Evolutionary conservation across 192 early-diverging fungal genomes (phyloP).

Genomic region (Entomortierella lignicola): DNA sequence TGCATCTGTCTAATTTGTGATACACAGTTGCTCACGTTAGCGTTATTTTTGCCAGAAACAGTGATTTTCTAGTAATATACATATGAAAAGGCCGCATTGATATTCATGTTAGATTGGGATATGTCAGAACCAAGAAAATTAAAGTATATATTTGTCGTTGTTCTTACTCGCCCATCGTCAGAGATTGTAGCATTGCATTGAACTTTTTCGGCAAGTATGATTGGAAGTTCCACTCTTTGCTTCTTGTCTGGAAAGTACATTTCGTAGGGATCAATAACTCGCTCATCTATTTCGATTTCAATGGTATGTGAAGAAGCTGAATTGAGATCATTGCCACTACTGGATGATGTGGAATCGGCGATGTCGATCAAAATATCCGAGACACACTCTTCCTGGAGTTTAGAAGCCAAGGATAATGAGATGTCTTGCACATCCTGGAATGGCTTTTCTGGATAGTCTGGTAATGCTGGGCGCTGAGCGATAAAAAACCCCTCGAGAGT

Average conservation of each 20-base stretch:
- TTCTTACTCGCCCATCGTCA: constrained; percentile 12
- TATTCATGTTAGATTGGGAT: too few species aligned
- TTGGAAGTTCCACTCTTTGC: constrained; percentile 32
- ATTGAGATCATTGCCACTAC: background rate
- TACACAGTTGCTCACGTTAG: background rate
- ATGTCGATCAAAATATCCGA: constrained; percentile 25
- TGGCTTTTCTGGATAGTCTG: constrained; percentile 2
- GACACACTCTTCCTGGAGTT: background rate
- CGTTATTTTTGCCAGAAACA: constrained; percentile 6
- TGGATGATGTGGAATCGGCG: background rate
- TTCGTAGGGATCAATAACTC: constrained; percentile 10
- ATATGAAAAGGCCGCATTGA: background rate
- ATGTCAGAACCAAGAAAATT: background rate
- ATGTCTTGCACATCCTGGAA: background rate
- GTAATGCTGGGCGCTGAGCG: background rate
- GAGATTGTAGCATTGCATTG: constrained; percentile 11
- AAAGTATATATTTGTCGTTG: background rate
- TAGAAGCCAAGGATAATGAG: background rate
- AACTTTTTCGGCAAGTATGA: constrained; percentile 13
- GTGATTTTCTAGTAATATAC: constrained; percentile 7
- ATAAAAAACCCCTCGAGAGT: background rate
- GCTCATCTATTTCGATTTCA: constrained; percentile 10
- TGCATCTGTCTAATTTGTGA: constrained; percentile 20
- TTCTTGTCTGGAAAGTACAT: constrained; percentile 35
- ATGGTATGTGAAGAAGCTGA: background rate